A percentile compares a stretch with the other conserved stretches of the same genome.
Evolutionary conservation across 169 alveolate genomes (phyloP).

Genomic region (Cryptosporidium ubiquitum): DNA sequence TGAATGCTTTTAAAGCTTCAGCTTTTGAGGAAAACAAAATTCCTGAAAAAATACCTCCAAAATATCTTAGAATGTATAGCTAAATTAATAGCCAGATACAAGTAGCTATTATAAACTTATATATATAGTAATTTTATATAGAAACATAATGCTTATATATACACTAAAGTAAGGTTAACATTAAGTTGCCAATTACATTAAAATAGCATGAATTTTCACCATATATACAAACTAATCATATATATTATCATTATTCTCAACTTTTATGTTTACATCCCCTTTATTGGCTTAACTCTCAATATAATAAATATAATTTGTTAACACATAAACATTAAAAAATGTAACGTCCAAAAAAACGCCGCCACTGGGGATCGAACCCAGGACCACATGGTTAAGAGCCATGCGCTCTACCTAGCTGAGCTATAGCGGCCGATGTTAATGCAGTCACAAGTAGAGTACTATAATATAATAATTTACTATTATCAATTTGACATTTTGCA

Average conservation of each 20-base stretch:
- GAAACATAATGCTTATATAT: not conserved
- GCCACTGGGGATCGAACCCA: slow-evolving; percentile 90
- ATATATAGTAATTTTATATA: not conserved
- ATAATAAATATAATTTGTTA: no score
- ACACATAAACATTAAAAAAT: no score
- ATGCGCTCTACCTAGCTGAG: slow-evolving; percentile 91
- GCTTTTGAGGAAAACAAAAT: slow-evolving; percentile 38
- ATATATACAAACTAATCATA: no score
- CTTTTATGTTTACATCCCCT: no score
- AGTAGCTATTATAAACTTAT: not conserved
- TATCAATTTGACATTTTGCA: not conserved
- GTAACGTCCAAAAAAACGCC: slow-evolving; percentile 82
- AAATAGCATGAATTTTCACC: no score
- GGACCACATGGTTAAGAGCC: slow-evolving; percentile 90
- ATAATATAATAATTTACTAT: not conserved
- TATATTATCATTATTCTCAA: no score
- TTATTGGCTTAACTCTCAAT: no score
- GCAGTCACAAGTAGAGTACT: not conserved
- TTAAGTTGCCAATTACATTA: no score
- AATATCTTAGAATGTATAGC: slow-evolving; percentile 7
- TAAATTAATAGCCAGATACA: not conserved
- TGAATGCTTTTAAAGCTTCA: slow-evolving; percentile 15
- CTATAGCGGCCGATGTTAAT: slow-evolving; percentile 83
- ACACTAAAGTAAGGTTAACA: no score
- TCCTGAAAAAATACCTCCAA: slow-evolving; percentile 71